Evolutionary conservation across 1,139 yeast genomes (phyloP).

Genomic region (Hyphopichia burtonii): DNA sequence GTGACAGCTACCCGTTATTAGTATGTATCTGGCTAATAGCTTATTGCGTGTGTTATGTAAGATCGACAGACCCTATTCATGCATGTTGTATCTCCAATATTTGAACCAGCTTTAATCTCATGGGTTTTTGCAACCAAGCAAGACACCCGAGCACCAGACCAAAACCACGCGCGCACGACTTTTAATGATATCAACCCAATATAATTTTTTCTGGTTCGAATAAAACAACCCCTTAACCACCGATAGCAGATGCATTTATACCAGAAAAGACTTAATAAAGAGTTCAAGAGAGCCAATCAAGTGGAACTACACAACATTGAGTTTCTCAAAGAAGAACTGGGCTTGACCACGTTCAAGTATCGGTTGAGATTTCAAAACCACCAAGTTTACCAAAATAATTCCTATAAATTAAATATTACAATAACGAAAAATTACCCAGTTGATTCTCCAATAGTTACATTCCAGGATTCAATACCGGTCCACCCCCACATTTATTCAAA

Average conservation of each 20-base stretch:
- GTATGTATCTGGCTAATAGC: too few relatives aligned
- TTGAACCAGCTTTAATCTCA: too few relatives aligned
- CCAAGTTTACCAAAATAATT: constrained; percentile 19
- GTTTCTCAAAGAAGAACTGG: constrained; percentile 22
- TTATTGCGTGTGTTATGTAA: too few relatives aligned
- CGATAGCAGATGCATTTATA: constrained; percentile 22
- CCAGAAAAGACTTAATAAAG: constrained; percentile 43
- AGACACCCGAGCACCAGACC: too few relatives aligned
- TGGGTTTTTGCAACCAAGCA: too few relatives aligned
- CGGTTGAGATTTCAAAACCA: neutral
- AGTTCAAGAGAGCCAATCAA: constrained; percentile 25
- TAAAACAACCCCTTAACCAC: too few relatives aligned
- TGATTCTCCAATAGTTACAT: constrained; percentile 60
- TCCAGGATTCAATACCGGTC: constrained; percentile 48
- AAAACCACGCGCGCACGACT: too few relatives aligned
- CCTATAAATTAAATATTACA: constrained; percentile 32
- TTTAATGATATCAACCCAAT: too few relatives aligned
- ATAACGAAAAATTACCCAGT: constrained; percentile 59
- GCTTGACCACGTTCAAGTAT: constrained; percentile 16
- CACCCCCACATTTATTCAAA: constrained; percentile 76
- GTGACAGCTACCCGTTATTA: too few relatives aligned
- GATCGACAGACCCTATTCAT: too few relatives aligned
- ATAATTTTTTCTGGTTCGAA: too few relatives aligned
- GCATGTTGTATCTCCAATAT: too few relatives aligned
- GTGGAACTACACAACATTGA: constrained; percentile 27